Evolutionary conservation across 2,329 filamentous ascomycete species (phyloP).

Genomic region (Claviceps citrina): DNA sequence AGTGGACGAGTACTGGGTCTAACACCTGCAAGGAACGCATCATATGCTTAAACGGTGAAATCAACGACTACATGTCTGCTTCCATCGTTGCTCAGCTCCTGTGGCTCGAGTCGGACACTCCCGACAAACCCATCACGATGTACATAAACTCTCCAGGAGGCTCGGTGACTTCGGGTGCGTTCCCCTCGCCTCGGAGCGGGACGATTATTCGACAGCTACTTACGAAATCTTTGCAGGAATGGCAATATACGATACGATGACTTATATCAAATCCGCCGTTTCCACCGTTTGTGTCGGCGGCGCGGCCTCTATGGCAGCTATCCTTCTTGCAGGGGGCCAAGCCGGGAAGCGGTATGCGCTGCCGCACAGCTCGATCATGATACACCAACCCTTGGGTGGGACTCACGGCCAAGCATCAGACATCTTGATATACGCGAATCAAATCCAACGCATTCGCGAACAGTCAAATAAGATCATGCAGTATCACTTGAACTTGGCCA

Average conservation of each 20-base stretch:
- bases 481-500: constrained; percentile 63
- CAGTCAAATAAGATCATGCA: constrained; percentile 86
- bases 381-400: constrained; percentile 81
- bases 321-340: constrained; percentile 75
- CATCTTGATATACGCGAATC: constrained; percentile 92
- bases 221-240: constrained; percentile 37
- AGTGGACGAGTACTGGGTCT: constrained; percentile 4
- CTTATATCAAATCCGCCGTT: constrained; percentile 84
- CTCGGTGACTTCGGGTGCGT: constrained; percentile 56
- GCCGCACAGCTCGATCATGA: constrained; percentile 91
- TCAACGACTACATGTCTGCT: constrained; percentile 83
- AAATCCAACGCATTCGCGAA: constrained; percentile 74
- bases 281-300: constrained; percentile 91
- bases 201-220: too few relatives aligned
- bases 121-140: constrained; percentile 86
- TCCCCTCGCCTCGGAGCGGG: neutral
- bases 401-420: constrained; percentile 55
- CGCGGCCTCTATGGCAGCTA: constrained; percentile 85
- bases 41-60: constrained; percentile 79
- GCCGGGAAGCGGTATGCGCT: constrained; percentile 75
- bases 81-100: constrained; percentile 89
- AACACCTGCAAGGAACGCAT: constrained; percentile 61
- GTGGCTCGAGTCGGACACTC: constrained; percentile 93
- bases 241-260: constrained; percentile 98
- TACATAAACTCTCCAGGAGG: constrained; percentile 97